phyloP scores from a whole-genome alignment of 2,329 filamentous ascomycete genomes.

The Chaetomium sp. region DNA sequence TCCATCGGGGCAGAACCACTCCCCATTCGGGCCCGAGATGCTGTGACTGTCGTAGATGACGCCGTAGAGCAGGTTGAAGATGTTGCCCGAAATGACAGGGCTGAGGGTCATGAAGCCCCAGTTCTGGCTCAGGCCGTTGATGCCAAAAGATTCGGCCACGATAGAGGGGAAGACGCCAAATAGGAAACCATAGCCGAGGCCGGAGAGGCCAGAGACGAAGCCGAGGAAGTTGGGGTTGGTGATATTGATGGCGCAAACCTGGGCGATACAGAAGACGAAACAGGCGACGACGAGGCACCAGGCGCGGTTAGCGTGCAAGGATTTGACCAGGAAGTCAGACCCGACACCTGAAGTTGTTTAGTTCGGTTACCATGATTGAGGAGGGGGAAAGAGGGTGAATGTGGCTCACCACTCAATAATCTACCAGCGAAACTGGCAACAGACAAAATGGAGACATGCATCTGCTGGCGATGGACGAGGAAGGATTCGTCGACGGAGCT shows the following conservation, averaged over 20 bases:
- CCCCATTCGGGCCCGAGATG: conserved; percentile 58
- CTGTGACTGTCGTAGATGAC: conserved; percentile 76
- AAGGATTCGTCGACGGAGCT: conserved; percentile 64
- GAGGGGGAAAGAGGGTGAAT: background rate
- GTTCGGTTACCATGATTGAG: background rate
- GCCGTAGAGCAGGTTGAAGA: conserved; percentile 92
- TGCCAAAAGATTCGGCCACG: conserved; percentile 83
- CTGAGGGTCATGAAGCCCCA: conserved; percentile 94
- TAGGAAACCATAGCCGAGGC: conserved; percentile 84
- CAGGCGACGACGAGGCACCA: conserved; percentile 85
- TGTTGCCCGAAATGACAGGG: conserved; percentile 78
- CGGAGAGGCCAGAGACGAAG: conserved; percentile 74
- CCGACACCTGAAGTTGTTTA: conserved; percentile 57
- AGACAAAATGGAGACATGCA: conserved; percentile 93
- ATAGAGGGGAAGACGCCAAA: conserved; percentile 93
- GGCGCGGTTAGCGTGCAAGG: conserved; percentile 70
- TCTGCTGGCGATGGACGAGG: conserved; percentile 73
- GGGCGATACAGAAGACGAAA: conserved; percentile 69
- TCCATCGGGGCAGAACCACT: conserved; percentile 70
- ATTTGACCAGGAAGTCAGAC: conserved; percentile 82
- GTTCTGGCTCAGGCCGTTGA: conserved; percentile 83
- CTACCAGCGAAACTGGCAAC: conserved; percentile 79
- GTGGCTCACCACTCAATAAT: conserved; percentile 59
- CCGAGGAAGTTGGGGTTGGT: conserved; percentile 70
- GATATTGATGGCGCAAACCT: conserved; percentile 68